Evolutionary conservation across 2,329 filamentous ascomycete species (phyloP).

Genomic region (Aureobasidium sp.): DNA sequence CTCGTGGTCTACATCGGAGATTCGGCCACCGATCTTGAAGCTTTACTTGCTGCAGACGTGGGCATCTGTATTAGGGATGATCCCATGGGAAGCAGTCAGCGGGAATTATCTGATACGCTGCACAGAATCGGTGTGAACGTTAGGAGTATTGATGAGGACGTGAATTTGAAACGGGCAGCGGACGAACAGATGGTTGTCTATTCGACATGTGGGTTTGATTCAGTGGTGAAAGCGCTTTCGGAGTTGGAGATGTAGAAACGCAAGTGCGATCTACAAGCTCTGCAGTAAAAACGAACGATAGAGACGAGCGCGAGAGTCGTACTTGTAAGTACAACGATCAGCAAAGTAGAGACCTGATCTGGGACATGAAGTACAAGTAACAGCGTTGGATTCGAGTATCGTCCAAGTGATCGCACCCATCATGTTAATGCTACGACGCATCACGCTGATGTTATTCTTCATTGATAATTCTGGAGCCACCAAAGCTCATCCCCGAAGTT

Average conservation of each 20-base stretch:
- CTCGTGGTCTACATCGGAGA: constrained; percentile 41
- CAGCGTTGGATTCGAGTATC: neutral
- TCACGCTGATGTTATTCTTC: neutral
- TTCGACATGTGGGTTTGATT: neutral
- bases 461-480: neutral
- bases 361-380: too few relatives aligned
- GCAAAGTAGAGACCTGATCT: neutral
- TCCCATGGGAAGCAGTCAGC: constrained; percentile 29
- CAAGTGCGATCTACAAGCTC: neutral
- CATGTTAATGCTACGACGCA: neutral
- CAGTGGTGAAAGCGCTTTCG: neutral
- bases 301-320: too few relatives aligned
- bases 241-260: neutral
- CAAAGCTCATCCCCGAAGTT: neutral
- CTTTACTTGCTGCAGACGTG: constrained; percentile 37
- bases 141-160: neutral
- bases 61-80: constrained; percentile 41
- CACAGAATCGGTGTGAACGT: constrained; percentile 18
- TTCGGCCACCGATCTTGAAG: constrained; percentile 42
- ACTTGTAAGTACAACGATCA: too few relatives aligned
- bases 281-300: neutral
- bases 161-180: neutral
- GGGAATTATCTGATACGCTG: constrained; percentile 29
- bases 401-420: neutral
- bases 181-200: constrained; percentile 1